Base-by-base conservation (phyloP, 2,329 filamentous ascomycete species). In the Apiospora hydei region DNA sequence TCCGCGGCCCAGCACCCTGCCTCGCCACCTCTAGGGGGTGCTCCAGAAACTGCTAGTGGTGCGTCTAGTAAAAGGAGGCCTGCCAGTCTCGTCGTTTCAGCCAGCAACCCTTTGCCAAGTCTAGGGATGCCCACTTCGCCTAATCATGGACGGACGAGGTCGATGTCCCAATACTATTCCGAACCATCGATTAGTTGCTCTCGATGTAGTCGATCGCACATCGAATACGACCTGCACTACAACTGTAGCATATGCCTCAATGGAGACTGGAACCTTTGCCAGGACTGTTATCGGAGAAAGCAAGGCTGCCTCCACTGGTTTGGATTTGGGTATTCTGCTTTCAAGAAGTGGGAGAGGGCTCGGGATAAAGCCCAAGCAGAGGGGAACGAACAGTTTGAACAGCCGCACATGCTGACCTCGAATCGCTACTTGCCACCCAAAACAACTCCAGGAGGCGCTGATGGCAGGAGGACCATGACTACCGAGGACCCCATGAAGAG, bases 211-310 rank as follows among this genome's bases (percentile, higher is more conserved):
- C 92, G 88, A 74, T 78, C 85, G 7, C 89, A 95, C 73, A 95
- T 98, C 49, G 92, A 98, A 79, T 94, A 97, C 76, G 90, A 94
- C 11, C 84, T 98, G 2, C 94, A 98, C 81, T 97, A 96, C 82
- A 93, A 93, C 79, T 98, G 96, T 81, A 81, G 83, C 2, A 85
- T 86, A 69, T 98, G 96, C 81, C 85, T 88, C 21, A 83, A 87
- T 7, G 94, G 94, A 0, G 85, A 89, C 67, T 97, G 92, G 86
- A 92, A 95, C 79, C 85, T 98, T 14, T 98, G 96, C 78, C 83
- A 93, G 1, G 87, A 87, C 74, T 98, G 96, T 83, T 98, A 97
- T 80, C 91, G 94, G 41, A 80, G 85, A 16, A 92, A 92, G 11
- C 89, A 89, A 77, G 95, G 95, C 14, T 98, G 96, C 80, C 86